phyloP scores from a whole-genome alignment of 2,329 filamentous ascomycete species.

The Whalleya microplaca region DNA sequence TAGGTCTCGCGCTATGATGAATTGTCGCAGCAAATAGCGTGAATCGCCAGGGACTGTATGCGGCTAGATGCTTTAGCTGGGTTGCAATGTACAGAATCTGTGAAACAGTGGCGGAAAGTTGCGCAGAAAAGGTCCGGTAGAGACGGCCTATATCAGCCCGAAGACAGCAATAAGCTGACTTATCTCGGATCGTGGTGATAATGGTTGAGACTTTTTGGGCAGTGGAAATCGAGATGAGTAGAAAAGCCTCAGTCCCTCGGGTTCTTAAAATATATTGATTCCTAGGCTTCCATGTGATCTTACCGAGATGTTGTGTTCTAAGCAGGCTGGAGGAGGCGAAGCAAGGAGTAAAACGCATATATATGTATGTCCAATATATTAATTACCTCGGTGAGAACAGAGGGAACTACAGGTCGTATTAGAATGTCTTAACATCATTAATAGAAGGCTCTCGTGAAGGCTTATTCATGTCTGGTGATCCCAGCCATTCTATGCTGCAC shows the following conservation, averaged over 20 bases:
- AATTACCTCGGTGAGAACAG: neutral
- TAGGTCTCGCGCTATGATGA: constrained; percentile 2
- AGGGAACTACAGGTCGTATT: neutral
- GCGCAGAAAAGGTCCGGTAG: constrained; percentile 1
- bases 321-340: constrained; percentile 11
- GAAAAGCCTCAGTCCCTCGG: neutral
- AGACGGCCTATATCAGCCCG: neutral
- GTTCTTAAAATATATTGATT: neutral
- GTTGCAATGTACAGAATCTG: constrained; percentile 2
- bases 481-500: constrained; percentile 15
- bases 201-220: neutral
- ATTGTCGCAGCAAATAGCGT: constrained; percentile 1
- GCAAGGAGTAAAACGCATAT: constrained; percentile 10
- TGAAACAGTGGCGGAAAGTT: constrained; percentile 6
- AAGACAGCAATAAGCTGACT: constrained; percentile 8
- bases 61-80: constrained; percentile 4
- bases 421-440: constrained; percentile 1
- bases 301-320: constrained; percentile 16
- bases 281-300: constrained; percentile 11
- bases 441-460: constrained; percentile 13
- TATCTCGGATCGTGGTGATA: neutral
- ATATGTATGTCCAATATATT: neutral
- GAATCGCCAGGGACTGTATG: neutral
- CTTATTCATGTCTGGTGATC: constrained; percentile 11
- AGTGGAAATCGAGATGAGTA: neutral